A percentile compares a stretch with the other conserved stretches of the same genome.
phyloP scores from a whole-genome alignment of 129 eudicot genomes.

The Tanacetum coccineum region DNA sequence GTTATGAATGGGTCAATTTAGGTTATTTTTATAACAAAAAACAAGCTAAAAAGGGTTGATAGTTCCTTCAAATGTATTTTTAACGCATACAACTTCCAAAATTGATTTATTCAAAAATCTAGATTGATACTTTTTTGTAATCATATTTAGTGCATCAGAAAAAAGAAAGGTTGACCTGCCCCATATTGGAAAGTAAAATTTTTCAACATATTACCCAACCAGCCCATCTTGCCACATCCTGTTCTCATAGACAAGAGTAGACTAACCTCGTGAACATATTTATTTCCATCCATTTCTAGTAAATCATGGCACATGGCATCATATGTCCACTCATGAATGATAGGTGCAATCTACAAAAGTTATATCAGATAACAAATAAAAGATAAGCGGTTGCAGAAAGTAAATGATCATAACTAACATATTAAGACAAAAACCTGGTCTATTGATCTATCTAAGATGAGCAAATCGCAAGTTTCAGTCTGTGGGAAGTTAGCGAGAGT shows the following conservation, averaged over 20 bases:
- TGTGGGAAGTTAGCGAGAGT: constrained; percentile 71
- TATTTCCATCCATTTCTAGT: constrained; percentile 83
- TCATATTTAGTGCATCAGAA: neutral
- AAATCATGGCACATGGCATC: constrained; percentile 98
- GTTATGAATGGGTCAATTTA: constrained; percentile 8
- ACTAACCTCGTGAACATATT: constrained; percentile 79
- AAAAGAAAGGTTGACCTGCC: neutral
- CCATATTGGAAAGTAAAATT: neutral
- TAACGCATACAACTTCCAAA: neutral
- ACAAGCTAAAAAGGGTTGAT: neutral
- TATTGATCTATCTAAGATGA: constrained; percentile 78
- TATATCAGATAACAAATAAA: constrained; percentile 10
- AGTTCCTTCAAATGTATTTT: neutral
- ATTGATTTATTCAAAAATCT: neutral
- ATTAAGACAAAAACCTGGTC: constrained; percentile 60
- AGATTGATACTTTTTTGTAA: neutral
- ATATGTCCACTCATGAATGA: constrained; percentile 98
- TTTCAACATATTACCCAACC: constrained; percentile 6
- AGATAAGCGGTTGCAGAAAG: neutral
- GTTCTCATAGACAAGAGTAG: constrained; percentile 1
- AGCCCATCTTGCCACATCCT: constrained; percentile 6
- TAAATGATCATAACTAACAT: constrained; percentile 10
- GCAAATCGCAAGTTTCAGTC: constrained; percentile 85
- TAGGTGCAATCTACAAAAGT: constrained; percentile 69
- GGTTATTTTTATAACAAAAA: neutral